Evolutionary conservation across 1,284 basidiomycete genomes (phyloP).

Genomic region (Naganishia albida): DNA sequence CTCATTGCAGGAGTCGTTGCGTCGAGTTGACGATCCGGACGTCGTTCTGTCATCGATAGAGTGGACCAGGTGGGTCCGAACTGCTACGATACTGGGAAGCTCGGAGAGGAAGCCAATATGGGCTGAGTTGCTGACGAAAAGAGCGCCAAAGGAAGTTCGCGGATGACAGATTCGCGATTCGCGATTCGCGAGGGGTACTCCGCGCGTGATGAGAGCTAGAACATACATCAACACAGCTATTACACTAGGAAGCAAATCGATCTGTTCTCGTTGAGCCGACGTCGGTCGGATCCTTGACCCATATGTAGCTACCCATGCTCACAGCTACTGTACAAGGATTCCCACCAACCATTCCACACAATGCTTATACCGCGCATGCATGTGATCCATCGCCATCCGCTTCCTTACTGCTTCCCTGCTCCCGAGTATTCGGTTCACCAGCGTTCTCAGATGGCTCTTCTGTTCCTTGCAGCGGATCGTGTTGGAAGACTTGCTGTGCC

Average conservation of each 20-base stretch:
- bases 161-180: constrained; percentile 1
- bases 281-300: neutral
- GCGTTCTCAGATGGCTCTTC: too few relatives aligned
- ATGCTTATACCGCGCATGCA: neutral
- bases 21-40: neutral
- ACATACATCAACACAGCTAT: constrained; percentile 25
- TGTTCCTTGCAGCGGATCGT: too few relatives aligned
- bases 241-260: constrained; percentile 16
- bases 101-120: neutral
- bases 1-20: neutral
- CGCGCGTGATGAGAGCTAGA: constrained; percentile 3
- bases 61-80: neutral
- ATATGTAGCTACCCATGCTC: too few relatives aligned
- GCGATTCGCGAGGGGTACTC: too few relatives aligned
- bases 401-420: too few relatives aligned
- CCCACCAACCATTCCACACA: too few relatives aligned
- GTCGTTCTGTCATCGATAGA: neutral
- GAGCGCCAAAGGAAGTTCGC: neutral
- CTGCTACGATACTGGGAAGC: too few relatives aligned
- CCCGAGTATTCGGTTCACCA: too few relatives aligned
- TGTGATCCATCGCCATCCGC: too few relatives aligned
- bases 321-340: too few relatives aligned
- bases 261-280: neutral
- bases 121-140: neutral
- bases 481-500: too few relatives aligned